Base-by-base conservation (phyloP, 129 eudicot genomes). In the Ambrosia artemisiifolia region DNA sequence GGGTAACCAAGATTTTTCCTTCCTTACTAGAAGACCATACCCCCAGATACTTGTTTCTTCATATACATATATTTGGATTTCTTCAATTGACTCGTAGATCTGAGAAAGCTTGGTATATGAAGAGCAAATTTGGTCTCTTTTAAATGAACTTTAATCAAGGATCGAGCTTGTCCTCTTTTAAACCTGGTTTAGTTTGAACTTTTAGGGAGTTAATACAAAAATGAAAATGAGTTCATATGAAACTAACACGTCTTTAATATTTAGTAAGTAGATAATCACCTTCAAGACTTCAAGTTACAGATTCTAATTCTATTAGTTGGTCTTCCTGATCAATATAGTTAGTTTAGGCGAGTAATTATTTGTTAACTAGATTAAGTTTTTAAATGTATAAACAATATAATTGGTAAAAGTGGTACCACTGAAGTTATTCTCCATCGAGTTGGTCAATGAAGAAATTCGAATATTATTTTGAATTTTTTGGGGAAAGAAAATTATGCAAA, bases 381-480 rank as follows among this genome's bases (percentile, higher is more conserved):
- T 24, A 57, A 57, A 28, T 4, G 12, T 5, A 30, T 12, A 48
- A 14, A 49, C 32, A 30, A 3, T 11, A 57, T 57, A 57, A 53
- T 40, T 40, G 44, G 44, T 40, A 40, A 57, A 28, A 28, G 64
- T 57, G 36, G 16, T 11, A 28, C 36, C 16, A 28, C 11, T 57
- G 16, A 24, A 24, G 63, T 57, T 57, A 24, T 57, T 24, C 63
- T 57, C 36, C 63, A 56, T 24, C 6, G 63, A 56, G 11, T 24
- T 56, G 16, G 36, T 56, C 63, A 20, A 56, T 24, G 63, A 55
- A 74, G 55, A 40, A 65, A 20, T 65, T 7, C 51, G 10, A 40
- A 65, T 65, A 43, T 71, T 32, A 71, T 71, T 71, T 35, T 32
- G 78, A 7, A 48, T 73, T 62, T 73, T 73, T 63, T 48, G 24